Base-by-base conservation (phyloP, 2,329 filamentous ascomycete genomes). In the Massarina eburnea region DNA sequence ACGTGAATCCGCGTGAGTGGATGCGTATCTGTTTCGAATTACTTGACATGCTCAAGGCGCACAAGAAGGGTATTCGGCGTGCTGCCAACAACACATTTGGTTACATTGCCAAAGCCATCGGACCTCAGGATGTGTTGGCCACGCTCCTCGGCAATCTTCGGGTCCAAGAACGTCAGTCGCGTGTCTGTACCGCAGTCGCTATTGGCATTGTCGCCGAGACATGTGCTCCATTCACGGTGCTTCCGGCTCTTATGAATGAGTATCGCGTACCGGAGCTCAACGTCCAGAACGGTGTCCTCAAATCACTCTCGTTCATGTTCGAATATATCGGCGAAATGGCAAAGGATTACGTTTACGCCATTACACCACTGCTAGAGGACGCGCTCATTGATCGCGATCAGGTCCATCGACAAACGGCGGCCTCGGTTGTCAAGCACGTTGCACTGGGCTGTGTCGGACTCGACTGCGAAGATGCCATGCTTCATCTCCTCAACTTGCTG, bases 311-410 rank as follows among this genome's bases (percentile, higher is more conserved):
- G 6, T 99, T 99, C 80, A 80, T 99, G 50, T 99, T 97, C 66
- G 94, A 99, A 68, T 99, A 99, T 73, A 99, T 99, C 69, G 94
- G 94, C 53, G 94, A 99, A 73, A 97, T 99, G 94, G 90, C 91
- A 54, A 99, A 97, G 75, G 94, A 99, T 72, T 99, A 99, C 69
- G 94, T 99, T 66, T 99, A 99, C 66, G 94, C 95, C 15, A 91
- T 99, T 26, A 96, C 91, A 2, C 94, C 94, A 6, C 78, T 99
- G 8, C 84, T 99, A 2, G 94, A 99, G 68, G 94, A 99, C 67
- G 94, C 95, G 2, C 84, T 99, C 51, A 96, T 96, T 72, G 94
- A 99, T 71, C 86, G 94, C 51, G 94, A 99, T 70, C 94, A 99
- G 74, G 94, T 99, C 1, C 94, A 99, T 74, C 85, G 94, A 21